Evolutionary conservation across 768 basidiomycete genomes (phyloP), one percentile per base, ranked within the genome.

Genomic region (Daedaleopsis nitida): DNA sequence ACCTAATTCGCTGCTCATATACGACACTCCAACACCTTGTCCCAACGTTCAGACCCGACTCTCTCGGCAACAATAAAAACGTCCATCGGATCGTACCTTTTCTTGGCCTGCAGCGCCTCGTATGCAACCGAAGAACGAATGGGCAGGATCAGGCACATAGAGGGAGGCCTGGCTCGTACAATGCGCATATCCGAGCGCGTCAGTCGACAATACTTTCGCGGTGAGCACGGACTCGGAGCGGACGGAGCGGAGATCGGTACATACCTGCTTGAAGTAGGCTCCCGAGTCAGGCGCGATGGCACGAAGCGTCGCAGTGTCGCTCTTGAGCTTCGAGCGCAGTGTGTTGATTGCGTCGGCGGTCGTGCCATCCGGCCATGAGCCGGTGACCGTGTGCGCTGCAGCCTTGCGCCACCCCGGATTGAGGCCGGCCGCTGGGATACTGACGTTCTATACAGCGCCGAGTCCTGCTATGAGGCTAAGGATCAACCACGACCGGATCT

Each of bases 31-130:
- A 73, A 55, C 6, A 38, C 51, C 3, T 57, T 57, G 62, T 81
- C 80, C 81, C 82, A 84, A 1, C 79, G 73, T 16, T 83, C 81
- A 1, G 80, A 80, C 0, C 81, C 82, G 0, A 85, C 80, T 3
- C 82, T 83, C 27, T 72, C 68, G 0, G 69, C 59, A 19, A 83
- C 79, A 14, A 83, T 66, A 65, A 84, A 85, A 16, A 84, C 54
- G 23, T 67, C 72, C 10, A 68, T 56, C 0, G 81, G 78, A 67
- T 85, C 83, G 55, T 83, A 80, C 59, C 68, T 74, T 9, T 55
- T 34, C 66, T 84, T 79, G 1, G 55, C 60, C 60, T 74, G 74
- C 27, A 83, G 67, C 35, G 56, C 69, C 1, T 63, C 17, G 49
- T 83, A 62, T 84, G 80, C 0, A 60, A 0, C 82, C 82, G 60